Conservation (phyloP, 257 asterid species). For the Ehretia macrophylla region DNA sequence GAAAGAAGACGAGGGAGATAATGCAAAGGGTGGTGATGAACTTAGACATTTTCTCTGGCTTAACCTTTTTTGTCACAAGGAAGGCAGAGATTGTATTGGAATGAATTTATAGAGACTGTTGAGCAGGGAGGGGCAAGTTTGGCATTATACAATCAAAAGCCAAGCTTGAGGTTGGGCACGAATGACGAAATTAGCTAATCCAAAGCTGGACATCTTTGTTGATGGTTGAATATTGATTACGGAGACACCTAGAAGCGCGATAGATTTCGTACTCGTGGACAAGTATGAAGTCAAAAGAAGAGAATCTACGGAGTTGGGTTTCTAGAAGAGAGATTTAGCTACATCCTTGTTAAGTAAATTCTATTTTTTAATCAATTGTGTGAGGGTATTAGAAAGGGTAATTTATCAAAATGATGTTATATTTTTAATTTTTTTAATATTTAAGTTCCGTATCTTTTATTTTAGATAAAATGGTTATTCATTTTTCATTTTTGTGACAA, state of each 20-base stretch:
- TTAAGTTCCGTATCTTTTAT: too few species aligned
- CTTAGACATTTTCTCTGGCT: conserved; percentile 33
- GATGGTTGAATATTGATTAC: conserved; percentile 4
- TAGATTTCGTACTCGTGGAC: too few species aligned
- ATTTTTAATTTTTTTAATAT: too few species aligned
- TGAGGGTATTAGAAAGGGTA: too few species aligned
- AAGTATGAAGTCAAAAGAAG: too few species aligned
- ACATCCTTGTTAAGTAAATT: too few species aligned
- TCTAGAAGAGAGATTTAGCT: too few species aligned
- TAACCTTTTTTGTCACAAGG: not conserved
- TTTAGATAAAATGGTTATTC: too few species aligned
- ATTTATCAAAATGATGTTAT: too few species aligned
- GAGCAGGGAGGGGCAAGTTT: conserved; percentile 15
- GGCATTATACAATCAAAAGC: conserved; percentile 11
- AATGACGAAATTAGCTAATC: conserved; percentile 16
- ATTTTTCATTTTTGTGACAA: too few species aligned
- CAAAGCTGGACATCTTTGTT: conserved; percentile 24
- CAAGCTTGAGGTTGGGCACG: not conserved
- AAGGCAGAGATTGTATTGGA: not conserved
- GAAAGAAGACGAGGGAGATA: conserved; percentile 33
- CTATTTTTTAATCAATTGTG: too few species aligned
- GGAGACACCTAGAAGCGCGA: not conserved
- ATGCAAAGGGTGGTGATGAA: conserved; percentile 24
- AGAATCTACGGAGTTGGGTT: too few species aligned
- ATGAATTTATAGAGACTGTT: conserved; percentile 21